Base-by-base conservation (phyloP, 495 filamentous ascomycete genomes). In the Aspergillus saccharolyticus region DNA sequence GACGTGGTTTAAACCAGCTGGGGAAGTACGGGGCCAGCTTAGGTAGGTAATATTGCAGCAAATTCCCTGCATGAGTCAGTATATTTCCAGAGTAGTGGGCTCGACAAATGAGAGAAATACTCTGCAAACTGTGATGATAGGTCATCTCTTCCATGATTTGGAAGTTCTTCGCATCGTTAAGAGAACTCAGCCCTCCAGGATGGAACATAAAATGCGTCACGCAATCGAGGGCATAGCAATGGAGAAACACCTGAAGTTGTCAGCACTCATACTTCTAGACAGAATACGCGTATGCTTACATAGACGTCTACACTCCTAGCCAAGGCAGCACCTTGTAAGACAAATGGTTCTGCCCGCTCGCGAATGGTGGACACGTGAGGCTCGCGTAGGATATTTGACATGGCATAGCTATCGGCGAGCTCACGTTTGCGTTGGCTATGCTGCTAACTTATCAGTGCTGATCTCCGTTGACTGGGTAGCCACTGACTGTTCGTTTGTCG, bases 161-260 rank as follows among this genome's bases (percentile, higher is more conserved):
- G 52, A 80, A 78, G 51, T 86, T 81, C 30, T 78, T 62, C 14
- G 63, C 47, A 10, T 66, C 58, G 33, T 74, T 65, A 2, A 88
- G 76, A 0, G 84, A 85, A 53, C 82, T 72, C 15, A 82, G 75
- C 0, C 82, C 83, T 21, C 82, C 74, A 0, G 84, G 84, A 48
- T 83, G 82, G 62, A 87, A 87, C 43, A 87, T 73, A 56, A 85
- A 83, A 63, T 85, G 81, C 2, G 83, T 84, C 24, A 81, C 80
- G 59, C 84, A 84, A 64, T 88, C 85, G 16, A 86, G 78, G 1
- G 85, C 84, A 60, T 83, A 88, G 52, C 83, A 81, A 50, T 88
- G 85, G 2, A 83, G 62, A 30, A 64, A 59, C 3, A 67, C 61
- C 72, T 74, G 44, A 10, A 16, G 3, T 12, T 2, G 3, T 52